These are phyloP conservation scores for Penicillium antarcticum DNA, from an alignment of 495 filamentous ascomycete species.

Conservation along the genomic window DNA sequence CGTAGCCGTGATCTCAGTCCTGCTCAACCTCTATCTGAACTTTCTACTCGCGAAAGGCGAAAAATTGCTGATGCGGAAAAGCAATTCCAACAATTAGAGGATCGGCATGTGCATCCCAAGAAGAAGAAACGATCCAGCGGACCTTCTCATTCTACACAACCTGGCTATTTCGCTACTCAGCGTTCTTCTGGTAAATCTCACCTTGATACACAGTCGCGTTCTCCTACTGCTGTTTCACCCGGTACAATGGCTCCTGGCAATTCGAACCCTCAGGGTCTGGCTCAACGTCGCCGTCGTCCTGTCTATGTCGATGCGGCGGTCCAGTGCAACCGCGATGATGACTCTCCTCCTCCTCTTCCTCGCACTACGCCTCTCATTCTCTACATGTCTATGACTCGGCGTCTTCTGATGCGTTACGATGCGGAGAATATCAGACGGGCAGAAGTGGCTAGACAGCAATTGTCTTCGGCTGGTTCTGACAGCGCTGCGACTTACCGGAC, in stretches of 20 bases:
- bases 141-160: slow-evolving; percentile 28
- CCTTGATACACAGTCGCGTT: slow-evolving; percentile 26
- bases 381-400: slow-evolving; percentile 39
- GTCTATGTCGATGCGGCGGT: slow-evolving; percentile 45
- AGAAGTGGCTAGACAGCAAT: slow-evolving; percentile 18
- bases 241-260: background rate
- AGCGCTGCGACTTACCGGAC: slow-evolving; percentile 5
- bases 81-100: slow-evolving; percentile 59
- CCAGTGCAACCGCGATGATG: slow-evolving; percentile 42
- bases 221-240: slow-evolving; percentile 26
- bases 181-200: slow-evolving; percentile 14
- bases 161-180: slow-evolving; percentile 13
- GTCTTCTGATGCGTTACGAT: slow-evolving; percentile 43
- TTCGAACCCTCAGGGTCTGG: slow-evolving; percentile 4
- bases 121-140: slow-evolving; percentile 49
- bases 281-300: slow-evolving; percentile 16
- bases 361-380: slow-evolving; percentile 3
- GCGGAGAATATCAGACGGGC: slow-evolving; percentile 37
- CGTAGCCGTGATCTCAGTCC: slow-evolving; percentile 83
- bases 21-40: slow-evolving; percentile 51
- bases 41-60: slow-evolving; percentile 81
- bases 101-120: slow-evolving; percentile 34
- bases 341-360: slow-evolving; percentile 14
- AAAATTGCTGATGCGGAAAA: slow-evolving; percentile 85
- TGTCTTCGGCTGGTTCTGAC: slow-evolving; percentile 21